Evolutionary conservation across 768 basidiomycete genomes (phyloP), one percentile per base, ranked within the genome.

Genomic region (Galerina sulciceps): DNA sequence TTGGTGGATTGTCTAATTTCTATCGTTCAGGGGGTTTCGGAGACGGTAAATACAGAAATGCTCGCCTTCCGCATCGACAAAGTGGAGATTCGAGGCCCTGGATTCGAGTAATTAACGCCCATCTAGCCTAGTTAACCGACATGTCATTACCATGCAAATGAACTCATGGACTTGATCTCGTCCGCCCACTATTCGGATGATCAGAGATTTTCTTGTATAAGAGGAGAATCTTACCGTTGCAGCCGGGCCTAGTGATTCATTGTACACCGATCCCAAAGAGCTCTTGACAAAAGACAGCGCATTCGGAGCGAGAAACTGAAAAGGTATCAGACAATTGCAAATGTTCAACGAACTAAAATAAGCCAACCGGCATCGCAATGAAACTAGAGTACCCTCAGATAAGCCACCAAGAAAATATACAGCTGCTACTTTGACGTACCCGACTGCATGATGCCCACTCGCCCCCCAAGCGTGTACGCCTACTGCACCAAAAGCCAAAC

Each of bases 111-210:
- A 37, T 38, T 6, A n/a, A 36, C 52, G 46, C 17, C 51, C 14
- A n/a, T 45, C 23, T 43, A 43, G 23, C 14, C 37, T 43, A 55
- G 10, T 22, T 36, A 17, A 26, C 20, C 26, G 26, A 48, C n/a
- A n/a, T n/a, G n/a, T n/a, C n/a, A n/a, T 22, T 51, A 81, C 81
- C 69, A 81, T 60, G 52, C 68, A 66, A 66, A 78, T 11, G 73
- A 75, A 3, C 69, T 46, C 56, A 73, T 65, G n/a, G 71, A 74
- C 40, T 75, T 75, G 57, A 84, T 76, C 6, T 68, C 69, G 61
- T 85, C 83, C 1, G 83, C 82, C 82, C 82, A 85, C 81, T 82
- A 46, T n/a, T 35, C 42, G n/a, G 50, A 49, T 18, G 9, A 9
- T 42, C 34, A 35, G 46, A 8, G 37, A 20, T 20, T 17, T 38